Base-by-base conservation (phyloP, 805 yeast genomes). In the Priceomyces haplophilus region DNA sequence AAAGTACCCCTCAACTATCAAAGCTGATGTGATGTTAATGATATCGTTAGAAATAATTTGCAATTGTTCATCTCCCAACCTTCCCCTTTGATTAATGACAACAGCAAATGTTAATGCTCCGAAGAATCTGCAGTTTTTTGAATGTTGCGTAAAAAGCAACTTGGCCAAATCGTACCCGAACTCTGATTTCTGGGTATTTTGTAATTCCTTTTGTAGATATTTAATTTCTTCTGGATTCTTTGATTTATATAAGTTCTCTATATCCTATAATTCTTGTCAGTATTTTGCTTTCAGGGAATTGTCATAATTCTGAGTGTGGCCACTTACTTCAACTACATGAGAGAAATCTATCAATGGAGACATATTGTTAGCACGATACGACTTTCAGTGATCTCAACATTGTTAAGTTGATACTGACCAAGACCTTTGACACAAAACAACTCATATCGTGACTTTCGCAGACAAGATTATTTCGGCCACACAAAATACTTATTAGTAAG, bases 61-160 rank as follows among this genome's bases (percentile, higher is more conserved):
- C 3, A 53, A 44, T 12, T 44, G 48, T 4, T 52, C 49, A 3
- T 43, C 13, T n/a, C 41, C n/a, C 25, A 42, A 24, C 11, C 40
- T 34, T 25, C 39, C 17, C 34, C 46, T 46, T 15, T 50, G 55
- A 45, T 77, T 79, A 34, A 84, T 60, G 48, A 74, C 68, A 3
- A 88, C 93, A 0, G 88, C 76, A 45, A 79, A 80, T 0, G 96
- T 88, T 44, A 85, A 71, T 0, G 95, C 95, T 0, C 95, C 96
- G 54, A 88, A 83, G 58, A 83, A 88, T 54, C 80, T 79, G 47
- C 82, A 77, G 44, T 76, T 76, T 34, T 65, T 50, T 1, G 77
- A 70, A 3, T 56, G 54, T 2, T 57, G 54, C 47, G 37, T 46
- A 45, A 88, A 63, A 16, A 88, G 66, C 31, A 61, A 50, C 27